Evolutionary conservation across 192 early-diverging fungal species (phyloP), one percentile per base, ranked within the genome.

Genomic region (Blastocladiella britannica): DNA sequence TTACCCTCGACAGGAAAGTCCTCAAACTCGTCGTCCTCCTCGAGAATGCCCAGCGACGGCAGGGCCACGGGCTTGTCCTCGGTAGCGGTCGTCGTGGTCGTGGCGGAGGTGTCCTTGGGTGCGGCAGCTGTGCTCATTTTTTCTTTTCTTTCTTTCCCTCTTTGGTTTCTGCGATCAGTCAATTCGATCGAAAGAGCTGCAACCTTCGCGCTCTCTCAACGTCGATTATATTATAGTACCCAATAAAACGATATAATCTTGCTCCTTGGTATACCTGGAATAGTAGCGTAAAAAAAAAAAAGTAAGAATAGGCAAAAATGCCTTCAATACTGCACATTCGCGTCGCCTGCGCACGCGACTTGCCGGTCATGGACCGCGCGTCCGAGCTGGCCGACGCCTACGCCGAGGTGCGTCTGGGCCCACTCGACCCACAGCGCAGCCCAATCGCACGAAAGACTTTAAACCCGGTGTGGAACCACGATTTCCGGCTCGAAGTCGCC

Each of bases 21-120:
- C 64, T 93, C 88, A 72, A 93, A 93, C 61, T 93, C 89, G 62
- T 93, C 89, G 72, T 93, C 89, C 56, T 90, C 88, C 62, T 87
- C 85, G 43, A 90, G 69, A n/a, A 74, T 71, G 23, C 77, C 73
- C 20, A 84, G 61, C 53, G 80, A 78, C 28, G 83, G 76, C 51
- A 60, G 60, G 57, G 37, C 57, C 15, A 25, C 43, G 51, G 12
- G 60, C 59, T 58, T 56, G 52, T 31, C 23, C 55, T 31, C 63
- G 64, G 15, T 9, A 9, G 37, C 37, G 37, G 37, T 2, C 37
- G 37, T 20, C 15, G 15, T 20, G 15, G 37, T 20, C 2, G 37
- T 20, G 37, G 37, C 37, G 15, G 5, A 20, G 37, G 37, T 20
- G 37, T 20, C 37, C 37, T 9, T 57, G 31, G 24, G 18, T n/a